Conservation (phyloP, 495 filamentous ascomycete genomes). For the Pseudomonodictys pantanalensis region DNA sequence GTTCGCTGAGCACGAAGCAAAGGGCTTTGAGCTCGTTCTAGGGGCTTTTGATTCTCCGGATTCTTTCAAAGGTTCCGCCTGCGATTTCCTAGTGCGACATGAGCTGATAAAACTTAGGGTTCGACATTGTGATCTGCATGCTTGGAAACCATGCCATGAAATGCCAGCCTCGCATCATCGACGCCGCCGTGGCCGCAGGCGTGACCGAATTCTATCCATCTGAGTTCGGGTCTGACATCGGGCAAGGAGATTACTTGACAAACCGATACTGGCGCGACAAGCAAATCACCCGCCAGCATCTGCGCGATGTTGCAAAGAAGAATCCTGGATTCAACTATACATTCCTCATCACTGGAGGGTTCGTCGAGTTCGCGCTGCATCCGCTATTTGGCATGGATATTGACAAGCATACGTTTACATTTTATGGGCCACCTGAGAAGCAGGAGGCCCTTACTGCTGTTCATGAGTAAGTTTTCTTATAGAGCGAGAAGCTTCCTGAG, state of each 20-base stretch:
- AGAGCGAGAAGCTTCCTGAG: slow-evolving; percentile 3
- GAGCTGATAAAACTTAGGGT: slow-evolving; percentile 1
- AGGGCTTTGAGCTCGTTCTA: slow-evolving; percentile 10
- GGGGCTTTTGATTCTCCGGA: slow-evolving; percentile 2
- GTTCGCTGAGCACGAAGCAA: slow-evolving; percentile 13
- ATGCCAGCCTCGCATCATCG: slow-evolving; percentile 35
- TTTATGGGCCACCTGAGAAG: slow-evolving; percentile 9
- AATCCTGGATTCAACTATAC: slow-evolving; percentile 15
- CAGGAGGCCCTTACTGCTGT: slow-evolving; percentile 6
- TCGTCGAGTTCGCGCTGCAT: slow-evolving; percentile 7
- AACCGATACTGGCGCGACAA: slow-evolving; percentile 17
- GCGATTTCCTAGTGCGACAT: neutral
- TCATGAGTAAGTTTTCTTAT: slow-evolving; percentile 9
- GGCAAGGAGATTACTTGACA: slow-evolving; percentile 7
- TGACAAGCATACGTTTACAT: slow-evolving; percentile 10
- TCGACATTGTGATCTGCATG: slow-evolving; percentile 15
- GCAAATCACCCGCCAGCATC: slow-evolving; percentile 9
- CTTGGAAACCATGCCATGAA: slow-evolving; percentile 17
- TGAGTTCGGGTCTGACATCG: slow-evolving; percentile 42
- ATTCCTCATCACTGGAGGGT: slow-evolving; percentile 7
- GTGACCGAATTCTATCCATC: slow-evolving; percentile 42
- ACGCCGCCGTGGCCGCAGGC: slow-evolving; percentile 38
- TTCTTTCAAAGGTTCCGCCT: slow-evolving; percentile 10
- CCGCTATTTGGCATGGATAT: slow-evolving; percentile 6
- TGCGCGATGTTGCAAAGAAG: neutral